phyloP scores from a whole-genome alignment of 371 early-diverging fungal genomes.

The Mortierella sp. region DNA sequence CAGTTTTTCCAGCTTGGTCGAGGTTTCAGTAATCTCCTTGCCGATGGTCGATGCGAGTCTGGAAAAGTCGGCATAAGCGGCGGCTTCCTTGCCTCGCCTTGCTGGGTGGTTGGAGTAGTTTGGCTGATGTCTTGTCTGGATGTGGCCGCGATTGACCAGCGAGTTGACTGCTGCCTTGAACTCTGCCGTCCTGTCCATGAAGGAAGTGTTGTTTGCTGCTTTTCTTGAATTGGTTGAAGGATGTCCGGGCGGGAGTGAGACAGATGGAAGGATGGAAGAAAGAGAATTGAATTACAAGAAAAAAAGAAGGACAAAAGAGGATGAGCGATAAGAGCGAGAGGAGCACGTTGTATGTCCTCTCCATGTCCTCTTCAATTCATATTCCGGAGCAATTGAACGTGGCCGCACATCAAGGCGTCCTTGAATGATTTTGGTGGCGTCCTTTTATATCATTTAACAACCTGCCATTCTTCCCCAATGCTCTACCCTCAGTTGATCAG shows the following conservation, averaged over 20 bases:
- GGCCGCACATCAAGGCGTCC: neutral
- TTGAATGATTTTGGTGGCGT: neutral
- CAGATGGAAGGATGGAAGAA: neutral
- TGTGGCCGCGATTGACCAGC: conserved; percentile 37
- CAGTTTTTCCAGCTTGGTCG: conserved; percentile 77
- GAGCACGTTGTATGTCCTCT: neutral
- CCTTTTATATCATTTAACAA: neutral
- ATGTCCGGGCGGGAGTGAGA: neutral
- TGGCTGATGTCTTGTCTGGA: conserved; percentile 14
- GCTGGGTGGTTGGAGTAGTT: conserved; percentile 22
- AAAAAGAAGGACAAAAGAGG: neutral
- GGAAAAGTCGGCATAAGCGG: conserved; percentile 67
- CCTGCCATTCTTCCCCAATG: too few relatives aligned
- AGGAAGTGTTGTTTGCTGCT: neutral
- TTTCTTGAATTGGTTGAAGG: too few relatives aligned
- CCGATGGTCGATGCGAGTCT: conserved; percentile 75
- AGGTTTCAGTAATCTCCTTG: conserved; percentile 70
- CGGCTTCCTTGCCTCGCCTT: conserved; percentile 38
- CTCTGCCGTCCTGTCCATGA: conserved; percentile 58
- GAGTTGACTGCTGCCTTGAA: conserved; percentile 57
- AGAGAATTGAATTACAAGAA: neutral
- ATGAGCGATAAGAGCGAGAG: neutral
- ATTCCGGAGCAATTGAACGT: neutral
- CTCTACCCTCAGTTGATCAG: too few relatives aligned
- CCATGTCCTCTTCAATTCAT: too few relatives aligned